A percentile compares a stretch with the other conserved stretches of the same genome.
These are phyloP conservation scores for Lasiosphaeriaceae sp. DNA, from an alignment of 495 filamentous ascomycete genomes.

Conservation along the genomic window DNA sequence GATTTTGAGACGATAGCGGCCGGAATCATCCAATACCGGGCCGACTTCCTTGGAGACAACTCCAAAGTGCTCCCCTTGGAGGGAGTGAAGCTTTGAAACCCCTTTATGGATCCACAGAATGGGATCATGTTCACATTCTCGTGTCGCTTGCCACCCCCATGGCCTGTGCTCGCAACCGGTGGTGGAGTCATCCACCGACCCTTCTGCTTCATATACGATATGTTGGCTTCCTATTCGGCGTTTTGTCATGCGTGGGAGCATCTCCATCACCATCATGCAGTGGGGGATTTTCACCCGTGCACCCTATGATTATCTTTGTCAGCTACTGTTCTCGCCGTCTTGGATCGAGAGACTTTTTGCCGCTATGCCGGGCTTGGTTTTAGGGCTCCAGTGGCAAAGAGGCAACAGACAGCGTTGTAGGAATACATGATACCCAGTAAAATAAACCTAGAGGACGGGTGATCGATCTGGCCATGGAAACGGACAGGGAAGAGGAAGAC, in stretches of 20 bases:
- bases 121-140: not conserved
- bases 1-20: constrained; percentile 78
- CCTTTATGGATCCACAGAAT: not conserved
- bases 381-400: not conserved
- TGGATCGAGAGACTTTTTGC: not conserved
- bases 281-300: not conserved
- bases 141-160: not conserved
- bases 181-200: constrained; percentile 16
- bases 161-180: constrained; percentile 5
- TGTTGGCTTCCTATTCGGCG: constrained; percentile 11
- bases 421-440: constrained; percentile 15
- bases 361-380: not conserved
- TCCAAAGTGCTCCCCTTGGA: constrained; percentile 47
- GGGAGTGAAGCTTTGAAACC: constrained; percentile 29
- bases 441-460: not conserved
- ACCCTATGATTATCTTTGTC: not conserved
- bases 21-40: constrained; percentile 79
- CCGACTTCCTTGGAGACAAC: constrained; percentile 47
- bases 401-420: constrained; percentile 12
- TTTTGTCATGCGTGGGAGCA: constrained; percentile 2
- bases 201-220: constrained; percentile 7
- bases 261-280: not conserved
- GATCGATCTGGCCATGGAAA: not conserved
- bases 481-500: not conserved
- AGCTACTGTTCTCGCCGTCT: not conserved